Base-by-base conservation (phyloP, 2,329 filamentous ascomycete genomes). In the Teratosphaeria nubilosa region DNA sequence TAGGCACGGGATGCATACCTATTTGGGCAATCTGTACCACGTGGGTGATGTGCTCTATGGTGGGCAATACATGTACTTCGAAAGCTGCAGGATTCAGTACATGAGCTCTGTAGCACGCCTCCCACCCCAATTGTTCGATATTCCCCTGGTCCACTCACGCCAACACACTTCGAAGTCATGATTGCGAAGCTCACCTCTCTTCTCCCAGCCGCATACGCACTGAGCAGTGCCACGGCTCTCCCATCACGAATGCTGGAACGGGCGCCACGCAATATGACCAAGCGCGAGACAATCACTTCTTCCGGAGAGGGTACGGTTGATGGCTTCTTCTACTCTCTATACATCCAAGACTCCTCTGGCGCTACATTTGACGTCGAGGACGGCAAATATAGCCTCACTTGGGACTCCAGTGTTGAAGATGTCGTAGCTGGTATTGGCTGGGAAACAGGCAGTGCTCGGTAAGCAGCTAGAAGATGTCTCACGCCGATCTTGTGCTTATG, bases 261-360 rank as follows among this genome's bases (percentile, higher is more conserved):
- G 16, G 41, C 41, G 2, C 41, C 41, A 48, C 5, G 20, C 20
- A 48, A 20, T 48, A 16, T 22, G n/a, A 48, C 41, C 41, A 48
- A 22, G 20, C 41, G 41, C 41, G 41, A 22, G 20, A 48, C 16
- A 16, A 48, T 48, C 41, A 57, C 57, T n/a, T 50, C 20, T 22
- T 55, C 51, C 32, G 9, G 50, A 22, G 37, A 30, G 2, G 59
- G 59, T 13, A 61, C 32, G 3, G 54, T 56, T 41, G 60, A 55
- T 20, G 60, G 60, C 1, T 62, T 58, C 56, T 62, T 58, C 54
- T 62, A 41, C 51, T 59, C 56, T 5, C 60, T 60, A 22, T 62
- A 60, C 27, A 56, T 62, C 51, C 56, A 62, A 51, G 56, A 30
- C 22, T 58, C 58, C 14, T 16, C 56, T 37, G 60, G 57, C 34